Percentiles rank a stretch among this genome's conserved stretches.
phyloP scores from a whole-genome alignment of 495 filamentous ascomycete species.

The Penicillium argentinense region DNA sequence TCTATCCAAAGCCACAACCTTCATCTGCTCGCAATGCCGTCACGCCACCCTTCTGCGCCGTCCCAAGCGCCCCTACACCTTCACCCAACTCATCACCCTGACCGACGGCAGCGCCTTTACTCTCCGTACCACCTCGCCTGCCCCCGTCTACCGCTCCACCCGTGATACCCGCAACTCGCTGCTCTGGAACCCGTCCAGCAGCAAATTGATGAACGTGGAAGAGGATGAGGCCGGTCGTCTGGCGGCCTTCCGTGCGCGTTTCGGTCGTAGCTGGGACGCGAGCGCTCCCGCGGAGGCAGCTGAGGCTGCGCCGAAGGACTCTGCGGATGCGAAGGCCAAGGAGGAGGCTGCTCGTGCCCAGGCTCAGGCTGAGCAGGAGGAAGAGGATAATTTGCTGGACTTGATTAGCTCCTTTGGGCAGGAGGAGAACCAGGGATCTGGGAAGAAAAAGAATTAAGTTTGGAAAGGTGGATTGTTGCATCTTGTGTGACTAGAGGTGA shows the following conservation, averaged over 20 bases:
- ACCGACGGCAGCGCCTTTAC: slow-evolving; percentile 89
- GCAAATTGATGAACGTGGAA: slow-evolving; percentile 80
- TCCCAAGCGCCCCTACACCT: slow-evolving; percentile 87
- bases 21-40: slow-evolving; percentile 57
- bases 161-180: slow-evolving; percentile 87
- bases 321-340: slow-evolving; percentile 30
- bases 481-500: slow-evolving; percentile 2
- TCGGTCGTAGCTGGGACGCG: slow-evolving; percentile 80
- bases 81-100: slow-evolving; percentile 93
- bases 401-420: slow-evolving; percentile 66
- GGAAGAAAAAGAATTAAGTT: slow-evolving; percentile 34
- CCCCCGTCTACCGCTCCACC: slow-evolving; percentile 69
- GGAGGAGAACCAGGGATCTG: slow-evolving; percentile 30
- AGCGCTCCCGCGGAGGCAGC: slow-evolving; percentile 33
- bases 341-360: slow-evolving; percentile 33
- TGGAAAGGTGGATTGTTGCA: background rate
- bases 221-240: slow-evolving; percentile 93
- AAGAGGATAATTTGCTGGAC: slow-evolving; percentile 64
- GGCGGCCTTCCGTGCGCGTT: slow-evolving; percentile 78
- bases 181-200: slow-evolving; percentile 83
- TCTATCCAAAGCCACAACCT: slow-evolving; percentile 33
- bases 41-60: slow-evolving; percentile 87
- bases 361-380: slow-evolving; percentile 37
- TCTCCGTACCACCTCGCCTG: slow-evolving; percentile 82
- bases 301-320: slow-evolving; percentile 16